phyloP scores from a whole-genome alignment of 306 rosid genomes.

The Prunus kanzakura region DNA sequence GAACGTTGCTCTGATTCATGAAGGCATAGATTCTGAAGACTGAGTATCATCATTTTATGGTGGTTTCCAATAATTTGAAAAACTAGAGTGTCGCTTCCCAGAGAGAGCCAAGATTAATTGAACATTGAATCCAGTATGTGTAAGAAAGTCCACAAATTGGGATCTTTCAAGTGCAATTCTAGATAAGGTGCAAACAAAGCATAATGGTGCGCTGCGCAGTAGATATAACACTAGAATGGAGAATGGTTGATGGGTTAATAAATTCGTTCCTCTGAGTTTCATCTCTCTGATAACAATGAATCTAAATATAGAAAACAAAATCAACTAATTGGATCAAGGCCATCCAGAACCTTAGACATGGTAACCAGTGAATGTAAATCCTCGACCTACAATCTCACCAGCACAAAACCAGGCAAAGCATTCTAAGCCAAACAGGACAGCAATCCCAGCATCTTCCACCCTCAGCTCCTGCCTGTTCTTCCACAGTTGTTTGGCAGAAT shows the following conservation, averaged over 20 bases:
- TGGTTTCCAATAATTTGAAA: background rate
- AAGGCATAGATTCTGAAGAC: background rate
- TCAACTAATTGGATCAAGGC: background rate
- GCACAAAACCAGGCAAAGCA: conserved; percentile 35
- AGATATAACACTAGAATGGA: background rate
- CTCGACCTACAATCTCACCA: conserved; percentile 37
- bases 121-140: no score
- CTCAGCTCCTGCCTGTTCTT: conserved; percentile 27
- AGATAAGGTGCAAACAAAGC: background rate
- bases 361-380: conserved; percentile 38
- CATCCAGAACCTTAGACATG: conserved; percentile 2
- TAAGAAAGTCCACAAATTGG: background rate
- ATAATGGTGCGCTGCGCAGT: no score
- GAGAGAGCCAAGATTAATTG: no score
- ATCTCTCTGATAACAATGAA: no score
- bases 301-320: background rate
- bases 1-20: background rate
- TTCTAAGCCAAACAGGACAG: conserved; percentile 33
- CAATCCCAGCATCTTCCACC: conserved; percentile 37
- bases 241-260: background rate
- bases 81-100: no score
- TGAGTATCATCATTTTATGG: background rate
- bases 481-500: conserved; percentile 29
- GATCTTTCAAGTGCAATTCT: background rate
- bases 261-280: no score